A percentile compares a stretch with the other conserved stretches of the same genome.
These are phyloP conservation scores for Mucor racemosus DNA, from an alignment of 371 early-diverging fungal genomes.

Conservation along the genomic window DNA sequence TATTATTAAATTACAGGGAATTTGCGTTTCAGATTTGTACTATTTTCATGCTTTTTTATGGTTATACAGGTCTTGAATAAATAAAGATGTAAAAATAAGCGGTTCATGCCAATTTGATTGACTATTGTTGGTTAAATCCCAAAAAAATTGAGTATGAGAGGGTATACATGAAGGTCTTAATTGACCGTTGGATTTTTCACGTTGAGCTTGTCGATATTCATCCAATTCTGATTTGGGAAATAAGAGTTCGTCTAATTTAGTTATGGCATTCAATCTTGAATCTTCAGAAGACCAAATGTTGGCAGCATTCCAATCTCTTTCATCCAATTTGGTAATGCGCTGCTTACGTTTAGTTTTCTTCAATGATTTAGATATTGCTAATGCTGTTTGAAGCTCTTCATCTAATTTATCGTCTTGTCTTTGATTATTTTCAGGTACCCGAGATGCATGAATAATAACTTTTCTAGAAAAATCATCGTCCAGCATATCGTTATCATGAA, in stretches of 20 bases:
- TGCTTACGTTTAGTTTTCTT: constrained; percentile 8
- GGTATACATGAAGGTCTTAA: constrained; percentile 6
- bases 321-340: background rate
- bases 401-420: constrained; percentile 23
- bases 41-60: background rate
- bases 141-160: background rate
- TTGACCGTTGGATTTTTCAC: constrained; percentile 10
- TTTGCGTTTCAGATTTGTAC: too few species aligned
- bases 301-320: constrained; percentile 24
- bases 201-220: background rate
- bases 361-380: constrained; percentile 31
- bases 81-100: background rate
- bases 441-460: constrained; percentile 10
- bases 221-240: background rate
- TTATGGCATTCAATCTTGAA: constrained; percentile 1
- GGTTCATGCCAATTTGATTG: constrained; percentile 8
- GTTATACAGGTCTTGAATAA: background rate
- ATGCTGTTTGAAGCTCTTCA: constrained; percentile 34
- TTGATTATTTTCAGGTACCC: background rate
- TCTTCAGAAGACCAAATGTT: constrained; percentile 32
- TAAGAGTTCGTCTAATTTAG: constrained; percentile 9
- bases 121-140: constrained; percentile 21
- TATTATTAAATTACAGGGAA: too few species aligned
- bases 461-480: constrained; percentile 20
- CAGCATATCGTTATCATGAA: background rate